These are phyloP conservation scores for Naganishia sp. DNA, from an alignment of 1,284 basidiomycete species.

Conservation along the genomic window DNA sequence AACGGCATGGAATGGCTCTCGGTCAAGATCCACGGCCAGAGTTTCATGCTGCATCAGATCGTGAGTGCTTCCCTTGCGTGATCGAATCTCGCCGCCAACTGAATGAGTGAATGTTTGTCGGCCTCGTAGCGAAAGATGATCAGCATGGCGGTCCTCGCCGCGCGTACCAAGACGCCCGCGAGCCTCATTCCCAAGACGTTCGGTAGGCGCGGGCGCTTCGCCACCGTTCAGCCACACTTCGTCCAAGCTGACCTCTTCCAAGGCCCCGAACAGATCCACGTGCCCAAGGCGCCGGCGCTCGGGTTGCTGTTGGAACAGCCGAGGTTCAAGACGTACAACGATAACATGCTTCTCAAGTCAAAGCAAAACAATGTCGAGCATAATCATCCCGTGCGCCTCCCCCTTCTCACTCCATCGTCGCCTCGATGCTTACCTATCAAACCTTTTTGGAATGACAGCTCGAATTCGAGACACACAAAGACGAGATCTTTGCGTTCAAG, in stretches of 20 bases:
- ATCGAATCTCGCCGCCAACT: slow-evolving; percentile 26
- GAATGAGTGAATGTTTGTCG: background rate
- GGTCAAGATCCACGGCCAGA: slow-evolving; percentile 92
- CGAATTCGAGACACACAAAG: slow-evolving; percentile 67
- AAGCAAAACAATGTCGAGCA: slow-evolving; percentile 37
- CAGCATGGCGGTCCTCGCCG: slow-evolving; percentile 74
- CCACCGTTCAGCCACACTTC: background rate
- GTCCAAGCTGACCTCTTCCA: background rate
- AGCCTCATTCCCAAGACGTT: slow-evolving; percentile 66
- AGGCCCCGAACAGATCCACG: slow-evolving; percentile 73
- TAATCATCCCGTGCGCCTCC: slow-evolving; percentile 39
- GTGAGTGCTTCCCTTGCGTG: slow-evolving; percentile 43
- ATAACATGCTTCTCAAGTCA: slow-evolving; percentile 40
- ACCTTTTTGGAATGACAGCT: slow-evolving; percentile 53
- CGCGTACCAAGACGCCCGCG: slow-evolving; percentile 72
- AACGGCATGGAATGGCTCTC: slow-evolving; percentile 94
- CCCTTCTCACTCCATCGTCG: background rate
- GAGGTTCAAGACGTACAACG: slow-evolving; percentile 67
- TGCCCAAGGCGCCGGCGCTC: slow-evolving; percentile 95
- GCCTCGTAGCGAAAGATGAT: slow-evolving; percentile 90
- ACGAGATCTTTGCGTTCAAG: slow-evolving; percentile 76
- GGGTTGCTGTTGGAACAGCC: slow-evolving; percentile 94
- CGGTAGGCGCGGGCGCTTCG: slow-evolving; percentile 41
- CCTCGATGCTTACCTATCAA: background rate
- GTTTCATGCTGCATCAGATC: slow-evolving; percentile 96